Conservation (phyloP, 2,329 filamentous ascomycete genomes). For the Stagonosporopsis vannaccii region DNA sequence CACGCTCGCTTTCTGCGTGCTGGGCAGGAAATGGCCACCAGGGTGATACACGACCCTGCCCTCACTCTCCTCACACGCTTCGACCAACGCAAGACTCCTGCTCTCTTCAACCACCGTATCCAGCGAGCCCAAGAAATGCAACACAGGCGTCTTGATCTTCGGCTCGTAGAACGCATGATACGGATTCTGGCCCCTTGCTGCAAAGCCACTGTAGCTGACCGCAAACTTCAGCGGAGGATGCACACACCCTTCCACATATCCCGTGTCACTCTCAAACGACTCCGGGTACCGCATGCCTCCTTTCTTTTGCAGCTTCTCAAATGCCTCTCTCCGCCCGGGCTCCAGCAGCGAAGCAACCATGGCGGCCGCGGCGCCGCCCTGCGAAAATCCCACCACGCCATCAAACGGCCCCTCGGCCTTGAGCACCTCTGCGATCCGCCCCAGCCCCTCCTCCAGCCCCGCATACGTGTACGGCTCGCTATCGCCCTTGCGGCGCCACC, state of each 20-base stretch:
- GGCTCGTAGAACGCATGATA: constrained; percentile 78
- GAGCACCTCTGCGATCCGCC: constrained; percentile 59
- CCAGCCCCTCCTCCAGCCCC: constrained; percentile 73
- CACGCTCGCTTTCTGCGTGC: constrained; percentile 77
- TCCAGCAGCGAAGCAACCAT: constrained; percentile 79
- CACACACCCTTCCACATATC: constrained; percentile 27
- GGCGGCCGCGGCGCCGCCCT: constrained; percentile 65
- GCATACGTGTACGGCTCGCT: constrained; percentile 65
- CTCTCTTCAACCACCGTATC: constrained; percentile 88
- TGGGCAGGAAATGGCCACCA: constrained; percentile 88
- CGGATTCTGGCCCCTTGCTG: constrained; percentile 63
- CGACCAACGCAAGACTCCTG: constrained; percentile 71
- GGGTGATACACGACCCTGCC: constrained; percentile 74
- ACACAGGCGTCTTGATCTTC: constrained; percentile 74
- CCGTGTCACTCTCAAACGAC: constrained; percentile 52
- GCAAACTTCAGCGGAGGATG: constrained; percentile 73
- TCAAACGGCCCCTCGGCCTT: constrained; percentile 46
- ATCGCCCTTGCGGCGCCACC: constrained; percentile 74
- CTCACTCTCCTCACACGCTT: constrained; percentile 65
- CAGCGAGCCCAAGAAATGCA: constrained; percentile 83
- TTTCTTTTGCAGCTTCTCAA: constrained; percentile 50
- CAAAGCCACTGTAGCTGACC: constrained; percentile 80
- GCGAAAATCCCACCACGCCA: constrained; percentile 47
- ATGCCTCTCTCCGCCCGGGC: constrained; percentile 55
- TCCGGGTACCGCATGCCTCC: constrained; percentile 62